Percentiles rank a stretch among this genome's conserved stretches.
Conservation (phyloP, 78 protist species). For the Tieghemostelium lacteum region DNA sequence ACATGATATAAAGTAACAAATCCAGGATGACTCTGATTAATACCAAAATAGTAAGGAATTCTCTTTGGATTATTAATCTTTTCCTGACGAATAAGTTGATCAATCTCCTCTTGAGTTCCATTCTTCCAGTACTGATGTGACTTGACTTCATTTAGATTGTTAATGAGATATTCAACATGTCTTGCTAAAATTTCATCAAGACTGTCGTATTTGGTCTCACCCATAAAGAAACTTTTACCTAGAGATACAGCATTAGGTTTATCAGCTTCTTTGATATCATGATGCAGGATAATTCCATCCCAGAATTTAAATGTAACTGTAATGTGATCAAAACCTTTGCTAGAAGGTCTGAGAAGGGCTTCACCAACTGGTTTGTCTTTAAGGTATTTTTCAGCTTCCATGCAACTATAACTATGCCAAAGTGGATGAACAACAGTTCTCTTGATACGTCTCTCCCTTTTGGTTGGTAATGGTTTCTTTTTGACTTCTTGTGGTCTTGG, state of each 20-base stretch:
- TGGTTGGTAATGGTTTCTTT: slow-evolving; percentile 2
- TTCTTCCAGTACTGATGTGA: slow-evolving; percentile 25
- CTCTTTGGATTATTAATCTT: slow-evolving; percentile 27
- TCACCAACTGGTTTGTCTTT: slow-evolving; percentile 68
- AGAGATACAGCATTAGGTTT: slow-evolving; percentile 70
- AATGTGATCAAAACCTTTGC: slow-evolving; percentile 74
- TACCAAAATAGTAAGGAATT: slow-evolving; percentile 65
- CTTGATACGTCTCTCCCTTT: slow-evolving; percentile 4
- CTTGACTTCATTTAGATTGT: slow-evolving; percentile 45
- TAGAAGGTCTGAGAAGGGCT: slow-evolving; percentile 56
- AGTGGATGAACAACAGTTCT: slow-evolving; percentile 71
- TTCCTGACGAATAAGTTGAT: slow-evolving; percentile 4
- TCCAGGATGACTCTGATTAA: slow-evolving; percentile 33
- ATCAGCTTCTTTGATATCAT: slow-evolving; percentile 69
- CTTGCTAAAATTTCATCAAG: slow-evolving; percentile 72
- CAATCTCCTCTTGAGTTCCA: slow-evolving; percentile 44
- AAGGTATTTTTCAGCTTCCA: slow-evolving; percentile 54
- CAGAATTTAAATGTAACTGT: slow-evolving; percentile 74
- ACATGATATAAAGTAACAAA: slow-evolving; percentile 46
- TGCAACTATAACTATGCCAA: slow-evolving; percentile 44
- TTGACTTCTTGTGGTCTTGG: not conserved
- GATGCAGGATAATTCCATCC: slow-evolving; percentile 35
- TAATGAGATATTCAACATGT: slow-evolving; percentile 71
- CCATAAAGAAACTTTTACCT: slow-evolving; percentile 53
- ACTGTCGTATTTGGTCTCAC: slow-evolving; percentile 61